Evolutionary conservation across 495 filamentous ascomycete species (phyloP), one percentile per base, ranked within the genome.

Genomic region (Evernia prunastri): DNA sequence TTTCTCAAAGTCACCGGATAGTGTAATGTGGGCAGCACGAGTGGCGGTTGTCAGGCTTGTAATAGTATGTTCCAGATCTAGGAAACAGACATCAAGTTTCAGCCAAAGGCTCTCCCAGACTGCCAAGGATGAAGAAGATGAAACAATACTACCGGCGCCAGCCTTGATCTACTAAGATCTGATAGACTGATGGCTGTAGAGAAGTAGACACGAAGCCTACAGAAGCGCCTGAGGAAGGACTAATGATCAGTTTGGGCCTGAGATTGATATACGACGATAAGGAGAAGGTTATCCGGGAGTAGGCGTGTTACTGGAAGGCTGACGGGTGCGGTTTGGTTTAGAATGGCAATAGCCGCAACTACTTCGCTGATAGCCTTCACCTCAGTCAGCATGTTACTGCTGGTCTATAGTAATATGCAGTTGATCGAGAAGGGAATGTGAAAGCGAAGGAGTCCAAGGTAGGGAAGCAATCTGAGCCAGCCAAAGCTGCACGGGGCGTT

Each of bases 1-100:
- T n/a, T 20, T 35, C 45, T 35, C 62, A 33, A 60, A 70, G 37
- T 73, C n/a, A 86, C 85, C 94, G 87, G 67, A 97, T 86, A 2
- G 92, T 95, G 73, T 97, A 96, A 66, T 96, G 91, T n/a, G 92
- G 91, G 72, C 94, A 98, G 71, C 94, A 98, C 62, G 91, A 89
- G 61, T 85, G 77, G 54, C 77, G 81, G 69, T 87, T 84, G 74
- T 97, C 91, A 61, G 91, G 94, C 68, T 94, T 91, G 79, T 98
- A 98, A 67, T 96, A 82, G n/a, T 93, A 78, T n/a, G 79, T 84
- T 12, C 87, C 87, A 47, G 87, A 89, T 73, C 86, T 88, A 63
- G n/a, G 29, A 53, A 58, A 69, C 59, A 57, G 53, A 49, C 57
- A 63, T 76, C 58, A 72, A 67, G 40, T 29, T 35, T 35, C 58